Conservation (phyloP, 192 early-diverging fungal species). For the Ambispora gerdemannii region DNA sequence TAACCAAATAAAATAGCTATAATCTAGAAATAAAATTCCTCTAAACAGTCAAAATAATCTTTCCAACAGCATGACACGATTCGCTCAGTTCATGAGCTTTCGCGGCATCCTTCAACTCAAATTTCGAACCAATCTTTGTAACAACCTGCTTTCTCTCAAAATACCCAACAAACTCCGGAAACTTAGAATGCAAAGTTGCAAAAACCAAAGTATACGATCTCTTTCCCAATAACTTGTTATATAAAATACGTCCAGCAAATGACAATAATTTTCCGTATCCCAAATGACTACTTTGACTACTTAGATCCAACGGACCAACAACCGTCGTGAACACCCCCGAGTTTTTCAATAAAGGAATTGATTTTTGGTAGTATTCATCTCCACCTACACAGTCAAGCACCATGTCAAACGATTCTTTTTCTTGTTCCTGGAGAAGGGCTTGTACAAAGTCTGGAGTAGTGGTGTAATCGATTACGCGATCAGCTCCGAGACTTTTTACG, state of each 20-base stretch:
- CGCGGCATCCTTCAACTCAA: conserved; percentile 30
- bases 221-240: not conserved
- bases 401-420: conserved; percentile 40
- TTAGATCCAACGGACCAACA: conserved; percentile 3
- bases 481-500: conserved; percentile 52
- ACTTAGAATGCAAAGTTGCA: not conserved
- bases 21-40: no score
- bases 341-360: conserved; percentile 1
- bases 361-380: conserved; percentile 4
- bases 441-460: conserved; percentile 35
- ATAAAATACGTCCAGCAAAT: not conserved
- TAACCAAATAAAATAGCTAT: no score
- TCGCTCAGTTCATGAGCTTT: conserved; percentile 33
- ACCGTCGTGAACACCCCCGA: not conserved
- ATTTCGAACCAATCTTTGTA: not conserved
- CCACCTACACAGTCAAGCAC: conserved; percentile 46
- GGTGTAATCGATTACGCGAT: conserved; percentile 56
- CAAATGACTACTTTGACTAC: not conserved
- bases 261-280: not conserved
- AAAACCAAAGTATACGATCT: not conserved
- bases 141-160: not conserved
- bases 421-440: conserved; percentile 27
- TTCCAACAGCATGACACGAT: conserved; percentile 32
- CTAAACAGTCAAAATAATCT: conserved; percentile 37
- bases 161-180: conserved; percentile 5